These are phyloP conservation scores for Boletus sp. DNA, from an alignment of 1,284 basidiomycete species.

Conservation along the genomic window DNA sequence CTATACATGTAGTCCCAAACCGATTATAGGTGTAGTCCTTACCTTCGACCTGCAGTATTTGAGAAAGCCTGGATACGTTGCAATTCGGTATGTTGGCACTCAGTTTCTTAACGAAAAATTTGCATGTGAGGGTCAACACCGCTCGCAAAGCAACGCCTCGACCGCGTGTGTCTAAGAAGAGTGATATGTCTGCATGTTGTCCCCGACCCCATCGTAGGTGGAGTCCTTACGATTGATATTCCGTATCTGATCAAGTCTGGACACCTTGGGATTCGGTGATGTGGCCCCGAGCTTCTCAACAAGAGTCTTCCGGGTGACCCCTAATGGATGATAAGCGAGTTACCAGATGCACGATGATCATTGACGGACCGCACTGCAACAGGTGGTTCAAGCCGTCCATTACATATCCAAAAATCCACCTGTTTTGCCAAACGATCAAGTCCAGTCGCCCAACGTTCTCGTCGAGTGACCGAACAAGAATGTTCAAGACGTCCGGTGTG, in stretches of 20 bases:
- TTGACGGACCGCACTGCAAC: slow-evolving; percentile 20
- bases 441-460: slow-evolving; percentile 8
- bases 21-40: neutral
- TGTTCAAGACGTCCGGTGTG: slow-evolving; percentile 12
- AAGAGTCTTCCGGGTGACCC: slow-evolving; percentile 2
- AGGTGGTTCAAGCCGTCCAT: slow-evolving; percentile 27
- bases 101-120: slow-evolving; percentile 3
- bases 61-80: slow-evolving; percentile 11
- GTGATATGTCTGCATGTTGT: neutral
- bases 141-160: no score
- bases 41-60: slow-evolving; percentile 17
- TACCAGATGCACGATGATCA: neutral
- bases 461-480: slow-evolving; percentile 17
- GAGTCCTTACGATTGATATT: slow-evolving; percentile 7
- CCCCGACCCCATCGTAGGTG: rapidly evolving
- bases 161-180: slow-evolving; percentile 8
- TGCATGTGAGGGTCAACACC: no score
- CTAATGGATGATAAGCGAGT: slow-evolving; percentile 9
- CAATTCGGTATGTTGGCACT: neutral
- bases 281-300: neutral
- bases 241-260: slow-evolving; percentile 19
- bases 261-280: neutral
- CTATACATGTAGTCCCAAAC: neutral
- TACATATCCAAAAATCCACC: slow-evolving; percentile 16
- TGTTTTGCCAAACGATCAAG: neutral